A percentile compares a stretch with the other conserved stretches of the same genome.
Conservation (phyloP, 164 flowering plant genomes). For the Brasenia schreberi region DNA sequence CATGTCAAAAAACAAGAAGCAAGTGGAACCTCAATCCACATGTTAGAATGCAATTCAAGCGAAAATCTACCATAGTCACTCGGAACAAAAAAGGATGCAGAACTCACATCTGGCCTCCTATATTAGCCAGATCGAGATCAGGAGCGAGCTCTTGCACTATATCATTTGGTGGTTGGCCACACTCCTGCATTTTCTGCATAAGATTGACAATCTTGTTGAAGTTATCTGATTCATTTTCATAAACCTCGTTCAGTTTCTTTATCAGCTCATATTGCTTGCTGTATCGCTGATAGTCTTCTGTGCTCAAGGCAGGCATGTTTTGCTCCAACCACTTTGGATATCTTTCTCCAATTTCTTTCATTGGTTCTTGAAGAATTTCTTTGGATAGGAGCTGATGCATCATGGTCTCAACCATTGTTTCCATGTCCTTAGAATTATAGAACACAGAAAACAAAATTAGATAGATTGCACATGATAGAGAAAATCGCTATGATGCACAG, state of each 20-base stretch:
- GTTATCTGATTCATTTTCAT: conserved; percentile 69
- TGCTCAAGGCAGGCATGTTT: conserved; percentile 45
- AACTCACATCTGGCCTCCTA: conserved; percentile 83
- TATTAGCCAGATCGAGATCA: conserved; percentile 65
- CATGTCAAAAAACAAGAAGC: neutral
- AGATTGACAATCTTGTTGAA: conserved; percentile 79
- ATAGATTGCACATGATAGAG: too few relatives aligned
- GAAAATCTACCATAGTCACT: neutral
- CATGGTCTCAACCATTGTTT: conserved; percentile 94
- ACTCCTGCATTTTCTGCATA: conserved; percentile 99
- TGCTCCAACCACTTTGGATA: conserved; percentile 95
- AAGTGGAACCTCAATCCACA: neutral
- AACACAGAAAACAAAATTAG: neutral
- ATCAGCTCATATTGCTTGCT: conserved; percentile 60
- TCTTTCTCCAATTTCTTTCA: conserved; percentile 93
- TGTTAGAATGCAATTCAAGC: neutral
- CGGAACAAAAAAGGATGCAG: neutral
- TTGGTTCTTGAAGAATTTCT: conserved; percentile 92
- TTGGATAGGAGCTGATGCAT: conserved; percentile 97
- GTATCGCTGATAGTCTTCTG: conserved; percentile 67
- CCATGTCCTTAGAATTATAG: conserved; percentile 94
- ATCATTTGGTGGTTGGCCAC: conserved; percentile 97
- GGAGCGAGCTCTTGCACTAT: conserved; percentile 90
- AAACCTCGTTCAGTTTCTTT: conserved; percentile 55
- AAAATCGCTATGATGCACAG: too few relatives aligned